These are phyloP conservation scores for Oryza meridionalis DNA, from an alignment of 176 grass and related monocot genomes.

Conservation along the genomic window DNA sequence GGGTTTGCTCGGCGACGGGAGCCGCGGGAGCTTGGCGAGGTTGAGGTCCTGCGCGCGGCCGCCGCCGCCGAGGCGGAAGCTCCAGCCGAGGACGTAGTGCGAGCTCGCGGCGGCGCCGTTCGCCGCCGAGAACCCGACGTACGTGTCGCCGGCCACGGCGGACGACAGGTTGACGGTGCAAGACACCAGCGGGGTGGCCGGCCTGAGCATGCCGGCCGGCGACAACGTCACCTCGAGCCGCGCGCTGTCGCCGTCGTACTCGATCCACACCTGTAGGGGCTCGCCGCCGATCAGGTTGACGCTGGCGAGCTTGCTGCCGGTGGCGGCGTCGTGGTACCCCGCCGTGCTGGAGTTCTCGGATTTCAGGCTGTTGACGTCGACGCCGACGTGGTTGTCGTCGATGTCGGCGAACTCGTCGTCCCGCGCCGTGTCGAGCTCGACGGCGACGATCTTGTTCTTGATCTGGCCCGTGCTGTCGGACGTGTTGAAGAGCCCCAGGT, in stretches of 20 bases:
- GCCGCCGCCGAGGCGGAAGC: constrained; percentile 57
- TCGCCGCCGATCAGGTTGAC: constrained; percentile 32
- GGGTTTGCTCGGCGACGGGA: constrained; percentile 12
- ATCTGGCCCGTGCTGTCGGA: constrained; percentile 3
- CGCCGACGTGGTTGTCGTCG: constrained; percentile 67
- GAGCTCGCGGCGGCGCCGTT: constrained; percentile 60
- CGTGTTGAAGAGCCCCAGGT: constrained; percentile 59
- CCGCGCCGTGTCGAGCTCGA: constrained; percentile 67
- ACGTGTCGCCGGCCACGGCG: constrained; percentile 35
- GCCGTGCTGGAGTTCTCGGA: constrained; percentile 8
- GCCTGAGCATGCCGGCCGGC: constrained; percentile 20
- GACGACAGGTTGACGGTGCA: constrained; percentile 48
- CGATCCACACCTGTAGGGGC: constrained; percentile 59
- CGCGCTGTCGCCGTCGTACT: constrained; percentile 50
- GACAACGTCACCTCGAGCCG: constrained; percentile 57
- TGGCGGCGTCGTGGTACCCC: not conserved
- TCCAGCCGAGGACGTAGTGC: constrained; percentile 77
- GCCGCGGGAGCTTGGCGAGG: constrained; percentile 51
- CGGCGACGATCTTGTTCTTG: constrained; percentile 50
- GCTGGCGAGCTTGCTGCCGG: too few species aligned
- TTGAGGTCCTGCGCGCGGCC: constrained; percentile 51
- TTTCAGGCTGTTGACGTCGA: constrained; percentile 51
- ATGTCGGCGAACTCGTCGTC: constrained; percentile 47
- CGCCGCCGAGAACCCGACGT: constrained; percentile 65
- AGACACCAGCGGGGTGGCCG: constrained; percentile 40